Base-by-base conservation (phyloP, 208 protist species). In the Tritrichomonas musculus region DNA sequence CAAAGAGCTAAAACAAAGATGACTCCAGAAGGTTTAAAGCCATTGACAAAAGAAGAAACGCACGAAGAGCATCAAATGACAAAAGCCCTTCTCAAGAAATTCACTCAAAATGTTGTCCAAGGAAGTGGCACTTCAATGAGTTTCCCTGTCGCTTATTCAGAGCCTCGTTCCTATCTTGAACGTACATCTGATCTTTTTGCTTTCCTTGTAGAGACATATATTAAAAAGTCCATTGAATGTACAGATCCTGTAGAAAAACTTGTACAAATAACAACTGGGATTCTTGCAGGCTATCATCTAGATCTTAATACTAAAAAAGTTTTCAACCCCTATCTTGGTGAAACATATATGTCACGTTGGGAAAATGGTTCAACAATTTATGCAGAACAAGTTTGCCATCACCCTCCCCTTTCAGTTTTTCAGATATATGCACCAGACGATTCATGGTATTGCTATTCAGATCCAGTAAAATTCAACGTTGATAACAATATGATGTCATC, bases 331-430 rank as follows among this genome's bases (percentile, higher is more conserved):
- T 47, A 80, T 33, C 92, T 93, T 22, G 92, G 92, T n/a, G 92
- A 93, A 75, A 93, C 92, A 77, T 94, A 65, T 50, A 33, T 93
- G 11, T 44, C 49, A 8, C 11, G 11, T 8, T 94, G 47, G 41
- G 22, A 53, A 39, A 92, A 94, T 60, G 93, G 93, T 66, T 57
- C 80, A 30, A 69, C 41, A 13, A 93, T 94, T 50, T 94, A 80
- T 69, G 69, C 22, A 65, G 93, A 94, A 53, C 93, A 94, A 25
- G 93, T 55, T 44, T 82, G 22, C 80, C 93, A 94, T 30, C 93
- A 94, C 80, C 93, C 93, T 73, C 93, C 93, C 1, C 2, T 94
- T 25, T 92, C 69, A 11, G 39, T 44, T 30, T 94, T 92, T 82
- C 39, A 94, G 44, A 9, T 94, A 11, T n/a, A 72, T 49, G 80